Evolutionary conservation across 2,329 filamentous ascomycete genomes (phyloP).

Genomic region (Hortaea sp.): DNA sequence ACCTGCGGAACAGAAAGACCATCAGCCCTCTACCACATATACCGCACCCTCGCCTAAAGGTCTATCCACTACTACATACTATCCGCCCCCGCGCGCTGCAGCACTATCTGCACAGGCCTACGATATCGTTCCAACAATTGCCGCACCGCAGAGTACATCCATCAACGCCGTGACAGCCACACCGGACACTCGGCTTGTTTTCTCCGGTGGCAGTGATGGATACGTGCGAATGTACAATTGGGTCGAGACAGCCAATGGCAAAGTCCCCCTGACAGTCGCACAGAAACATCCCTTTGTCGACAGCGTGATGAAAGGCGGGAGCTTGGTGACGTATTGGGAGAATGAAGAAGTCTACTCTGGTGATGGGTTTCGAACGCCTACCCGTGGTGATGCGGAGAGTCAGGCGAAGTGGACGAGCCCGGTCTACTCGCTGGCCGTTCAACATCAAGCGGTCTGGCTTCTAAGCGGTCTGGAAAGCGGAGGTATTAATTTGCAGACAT

Average conservation of each 20-base stretch:
- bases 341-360: conserved; percentile 64
- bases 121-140: conserved; percentile 95
- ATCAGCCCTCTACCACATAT: conserved; percentile 38
- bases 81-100: conserved; percentile 54
- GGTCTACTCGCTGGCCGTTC: conserved; percentile 86
- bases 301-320: conserved; percentile 88
- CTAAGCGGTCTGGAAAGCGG: conserved; percentile 85
- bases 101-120: conserved; percentile 72
- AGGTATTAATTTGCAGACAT: conserved; percentile 83
- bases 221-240: conserved; percentile 98
- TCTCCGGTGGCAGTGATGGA: conserved; percentile 86
- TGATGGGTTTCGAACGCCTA: conserved; percentile 19
- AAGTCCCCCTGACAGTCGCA: conserved; percentile 84
- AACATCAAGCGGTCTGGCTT: conserved; percentile 83
- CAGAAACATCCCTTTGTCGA: conserved; percentile 96
- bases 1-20: conserved; percentile 1
- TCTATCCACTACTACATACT: conserved; percentile 16
- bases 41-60: conserved; percentile 36
- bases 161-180: conserved; percentile 89
- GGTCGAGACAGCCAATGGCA: conserved; percentile 87
- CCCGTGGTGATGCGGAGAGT: conserved; percentile 38
- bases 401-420: conserved; percentile 49
- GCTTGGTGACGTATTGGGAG: conserved; percentile 95
- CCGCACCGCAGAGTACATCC: conserved; percentile 87
- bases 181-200: conserved; percentile 88